Percentiles rank a stretch among this genome's conserved stretches.
Conservation (phyloP, 495 filamentous ascomycete species). For the Aspergillus sclerotioniger region DNA sequence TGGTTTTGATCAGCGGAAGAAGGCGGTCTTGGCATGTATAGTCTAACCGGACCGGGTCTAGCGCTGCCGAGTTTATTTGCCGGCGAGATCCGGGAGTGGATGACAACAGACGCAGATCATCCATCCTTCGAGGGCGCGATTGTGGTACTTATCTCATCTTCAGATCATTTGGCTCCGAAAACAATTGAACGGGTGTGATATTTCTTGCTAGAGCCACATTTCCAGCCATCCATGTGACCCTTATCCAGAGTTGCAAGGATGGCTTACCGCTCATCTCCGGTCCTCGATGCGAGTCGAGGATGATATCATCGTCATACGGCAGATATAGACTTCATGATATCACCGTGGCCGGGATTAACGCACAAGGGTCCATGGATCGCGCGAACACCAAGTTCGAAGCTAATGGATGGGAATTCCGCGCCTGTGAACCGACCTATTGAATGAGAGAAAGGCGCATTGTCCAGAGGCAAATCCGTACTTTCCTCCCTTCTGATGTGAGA, state of each 20-base stretch:
- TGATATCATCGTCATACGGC: background rate
- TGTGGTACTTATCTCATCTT: background rate
- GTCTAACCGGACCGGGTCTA: background rate
- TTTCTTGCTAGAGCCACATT: too few relatives aligned
- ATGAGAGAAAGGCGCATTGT: slow-evolving; percentile 4
- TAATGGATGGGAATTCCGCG: slow-evolving; percentile 6
- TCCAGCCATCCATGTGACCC: background rate
- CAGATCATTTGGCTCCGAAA: background rate
- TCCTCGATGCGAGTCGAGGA: background rate
- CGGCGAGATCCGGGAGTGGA: background rate
- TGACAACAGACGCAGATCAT: background rate
- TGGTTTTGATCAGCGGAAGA: background rate
- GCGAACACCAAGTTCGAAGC: background rate
- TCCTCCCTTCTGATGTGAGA: background rate
- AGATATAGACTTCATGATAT: background rate
- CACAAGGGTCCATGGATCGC: background rate
- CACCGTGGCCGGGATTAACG: background rate
- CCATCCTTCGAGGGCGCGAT: background rate
- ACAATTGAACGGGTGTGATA: background rate
- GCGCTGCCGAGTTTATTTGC: background rate
- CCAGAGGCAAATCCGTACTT: slow-evolving; percentile 1
- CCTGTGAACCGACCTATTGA: background rate
- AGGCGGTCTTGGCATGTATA: background rate
- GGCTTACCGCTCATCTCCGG: background rate
- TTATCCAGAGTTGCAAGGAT: background rate